A percentile compares a stretch with the other conserved stretches of the same genome.
These are phyloP conservation scores for Fusarium longipes DNA, from an alignment of 2,329 filamentous ascomycete genomes.

Conservation along the genomic window DNA sequence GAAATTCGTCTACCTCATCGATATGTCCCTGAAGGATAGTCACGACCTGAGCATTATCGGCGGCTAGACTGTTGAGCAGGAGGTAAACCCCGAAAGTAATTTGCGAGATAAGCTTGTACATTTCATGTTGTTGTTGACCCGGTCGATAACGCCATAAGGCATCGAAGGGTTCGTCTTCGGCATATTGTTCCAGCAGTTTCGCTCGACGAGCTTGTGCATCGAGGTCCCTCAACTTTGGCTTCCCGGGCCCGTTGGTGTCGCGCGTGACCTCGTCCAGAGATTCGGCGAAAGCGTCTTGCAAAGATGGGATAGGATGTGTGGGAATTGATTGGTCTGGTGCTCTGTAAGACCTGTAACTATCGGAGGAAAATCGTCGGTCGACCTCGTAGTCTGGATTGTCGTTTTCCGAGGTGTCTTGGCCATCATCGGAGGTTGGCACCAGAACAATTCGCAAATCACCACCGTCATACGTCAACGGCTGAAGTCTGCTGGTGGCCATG, in stretches of 20 bases:
- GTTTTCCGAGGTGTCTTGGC: conserved; percentile 16
- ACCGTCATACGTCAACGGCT: conserved; percentile 46
- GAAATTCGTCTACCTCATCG: conserved; percentile 90
- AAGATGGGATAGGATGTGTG: conserved; percentile 75
- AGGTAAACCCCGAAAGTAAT: conserved; percentile 95
- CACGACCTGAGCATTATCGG: conserved; percentile 88
- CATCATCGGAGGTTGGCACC: conserved; percentile 43
- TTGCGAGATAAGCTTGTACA: conserved; percentile 91
- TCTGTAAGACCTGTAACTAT: conserved; percentile 41
- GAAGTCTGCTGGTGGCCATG: conserved; percentile 48
- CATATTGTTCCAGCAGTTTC: conserved; percentile 73
- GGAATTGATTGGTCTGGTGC: conserved; percentile 46
- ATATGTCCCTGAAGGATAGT: conserved; percentile 91
- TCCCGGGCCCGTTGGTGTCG: conserved; percentile 53
- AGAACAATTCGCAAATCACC: conserved; percentile 48
- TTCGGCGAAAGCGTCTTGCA: conserved; percentile 86
- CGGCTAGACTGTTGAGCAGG: conserved; percentile 84
- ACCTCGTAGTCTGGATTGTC: conserved; percentile 21
- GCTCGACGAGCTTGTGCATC: conserved; percentile 73
- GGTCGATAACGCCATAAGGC: conserved; percentile 80
- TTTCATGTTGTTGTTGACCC: conserved; percentile 83
- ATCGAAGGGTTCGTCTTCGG: conserved; percentile 77
- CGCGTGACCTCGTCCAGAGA: conserved; percentile 78
- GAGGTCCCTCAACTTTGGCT: conserved; percentile 64
- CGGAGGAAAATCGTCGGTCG: conserved; percentile 35